These are phyloP conservation scores for Cyclotella cryptica DNA, from an alignment of 108 stramenopile genomes.

Conservation along the genomic window DNA sequence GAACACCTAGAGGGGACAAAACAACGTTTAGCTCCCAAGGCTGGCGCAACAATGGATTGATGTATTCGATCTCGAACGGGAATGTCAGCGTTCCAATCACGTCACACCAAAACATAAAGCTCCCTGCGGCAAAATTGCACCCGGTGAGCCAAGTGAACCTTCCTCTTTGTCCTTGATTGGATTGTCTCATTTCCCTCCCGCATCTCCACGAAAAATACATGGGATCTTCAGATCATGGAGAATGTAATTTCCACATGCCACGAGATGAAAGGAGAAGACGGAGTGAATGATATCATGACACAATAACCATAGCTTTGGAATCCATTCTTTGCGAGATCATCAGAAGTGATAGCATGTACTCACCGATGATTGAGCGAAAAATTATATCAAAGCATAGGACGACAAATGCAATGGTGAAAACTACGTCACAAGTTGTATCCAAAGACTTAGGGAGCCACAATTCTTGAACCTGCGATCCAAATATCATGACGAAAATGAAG, in stretches of 20 bases:
- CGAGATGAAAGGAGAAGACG: too few species aligned
- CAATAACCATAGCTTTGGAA: too few species aligned
- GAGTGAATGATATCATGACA: too few species aligned
- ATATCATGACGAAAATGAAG: conserved; percentile 52
- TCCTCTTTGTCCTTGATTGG: neutral
- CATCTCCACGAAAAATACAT: conserved; percentile 60
- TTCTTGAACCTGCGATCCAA: conserved; percentile 69
- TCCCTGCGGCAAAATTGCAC: conserved; percentile 47
- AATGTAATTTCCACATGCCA: neutral
- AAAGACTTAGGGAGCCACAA: conserved; percentile 33
- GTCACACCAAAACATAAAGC: conserved; percentile 83
- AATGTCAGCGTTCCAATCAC: conserved; percentile 61
- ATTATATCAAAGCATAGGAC: conserved; percentile 63
- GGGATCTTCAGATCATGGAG: conserved; percentile 31
- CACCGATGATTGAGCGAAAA: conserved; percentile 41
- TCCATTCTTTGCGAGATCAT: too few species aligned
- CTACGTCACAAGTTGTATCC: conserved; percentile 55
- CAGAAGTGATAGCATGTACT: neutral
- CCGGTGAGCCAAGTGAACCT: conserved; percentile 7
- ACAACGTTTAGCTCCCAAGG: conserved; percentile 20
- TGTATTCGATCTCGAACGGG: conserved; percentile 64
- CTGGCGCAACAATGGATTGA: conserved; percentile 36
- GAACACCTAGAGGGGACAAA: conserved; percentile 54
- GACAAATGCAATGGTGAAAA: conserved; percentile 52
- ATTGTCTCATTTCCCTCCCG: neutral